These are phyloP conservation scores for Abortiporus biennis DNA, from an alignment of 1,284 basidiomycete species.

Conservation along the genomic window DNA sequence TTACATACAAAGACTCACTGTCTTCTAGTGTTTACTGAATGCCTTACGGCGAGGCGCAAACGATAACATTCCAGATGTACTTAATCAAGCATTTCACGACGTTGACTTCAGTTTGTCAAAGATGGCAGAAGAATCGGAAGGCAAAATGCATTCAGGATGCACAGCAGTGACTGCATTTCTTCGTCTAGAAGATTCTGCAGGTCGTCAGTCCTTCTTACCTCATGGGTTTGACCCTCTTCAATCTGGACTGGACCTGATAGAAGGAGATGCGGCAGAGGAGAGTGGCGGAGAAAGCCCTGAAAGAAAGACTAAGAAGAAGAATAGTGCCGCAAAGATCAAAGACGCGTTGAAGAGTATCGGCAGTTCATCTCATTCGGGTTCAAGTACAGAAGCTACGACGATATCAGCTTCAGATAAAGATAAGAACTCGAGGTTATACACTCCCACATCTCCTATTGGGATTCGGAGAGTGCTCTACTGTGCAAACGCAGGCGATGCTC, in stretches of 20 bases:
- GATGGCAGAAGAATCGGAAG: conserved; percentile 78
- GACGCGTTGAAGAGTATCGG: conserved; percentile 53
- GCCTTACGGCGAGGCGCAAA: conserved; percentile 15
- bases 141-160: conserved; percentile 94
- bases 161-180: conserved; percentile 98
- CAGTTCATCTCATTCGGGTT: conserved; percentile 23
- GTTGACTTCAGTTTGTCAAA: conserved; percentile 82
- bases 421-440: conserved; percentile 19
- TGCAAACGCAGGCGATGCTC: conserved; percentile 94
- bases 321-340: conserved; percentile 45
- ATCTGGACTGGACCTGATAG: conserved; percentile 13
- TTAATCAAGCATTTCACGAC: conserved; percentile 91
- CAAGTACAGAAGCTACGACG: conserved; percentile 5
- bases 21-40: conserved; percentile 23
- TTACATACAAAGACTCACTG: background rate
- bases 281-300: conserved; percentile 19
- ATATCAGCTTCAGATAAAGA: conserved; percentile 2
- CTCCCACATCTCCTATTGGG: conserved; percentile 29
- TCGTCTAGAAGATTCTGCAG: conserved; percentile 81
- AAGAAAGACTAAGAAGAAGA: conserved; percentile 33
- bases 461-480: conserved; percentile 84
- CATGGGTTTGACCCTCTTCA: conserved; percentile 21
- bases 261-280: conserved; percentile 19
- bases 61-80: conserved; percentile 72
- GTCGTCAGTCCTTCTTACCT: conserved; percentile 58